Evolutionary conservation across 306 rosid species (phyloP).

Genomic region (Cucurbita ficifolia): DNA sequence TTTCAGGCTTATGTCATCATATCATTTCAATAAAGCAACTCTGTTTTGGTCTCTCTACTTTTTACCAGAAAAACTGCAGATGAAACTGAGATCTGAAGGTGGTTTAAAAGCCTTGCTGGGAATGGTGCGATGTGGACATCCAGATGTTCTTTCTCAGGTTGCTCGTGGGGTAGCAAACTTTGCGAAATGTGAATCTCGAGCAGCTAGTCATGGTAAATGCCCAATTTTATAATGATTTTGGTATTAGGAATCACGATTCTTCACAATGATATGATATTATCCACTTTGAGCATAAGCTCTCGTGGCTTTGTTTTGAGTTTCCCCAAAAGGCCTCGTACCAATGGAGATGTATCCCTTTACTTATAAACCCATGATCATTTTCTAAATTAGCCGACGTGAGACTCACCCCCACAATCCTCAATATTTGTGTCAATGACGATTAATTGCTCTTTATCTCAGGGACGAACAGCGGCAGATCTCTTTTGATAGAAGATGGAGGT

Average conservation of each 20-base stretch:
- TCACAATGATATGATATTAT: too few relatives aligned
- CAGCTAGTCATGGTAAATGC: slow-evolving; percentile 61
- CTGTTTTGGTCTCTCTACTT: slow-evolving; percentile 4
- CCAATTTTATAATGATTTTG: background rate
- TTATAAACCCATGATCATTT: too few relatives aligned
- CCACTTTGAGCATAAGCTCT: too few relatives aligned
- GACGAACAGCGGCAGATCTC: slow-evolving; percentile 49
- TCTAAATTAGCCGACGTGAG: too few relatives aligned
- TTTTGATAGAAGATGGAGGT: slow-evolving; percentile 87
- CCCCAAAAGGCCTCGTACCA: too few relatives aligned
- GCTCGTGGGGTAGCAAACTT: slow-evolving; percentile 97
- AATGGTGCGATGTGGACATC: slow-evolving; percentile 91
- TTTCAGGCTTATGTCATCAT: background rate
- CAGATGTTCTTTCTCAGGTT: slow-evolving; percentile 96
- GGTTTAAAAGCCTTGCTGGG: slow-evolving; percentile 91
- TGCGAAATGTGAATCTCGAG: slow-evolving; percentile 96
- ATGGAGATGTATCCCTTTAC: too few relatives aligned
- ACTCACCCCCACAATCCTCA: too few relatives aligned
- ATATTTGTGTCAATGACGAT: too few relatives aligned
- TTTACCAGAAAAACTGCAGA: slow-evolving; percentile 58
- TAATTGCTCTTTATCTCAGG: slow-evolving; percentile 28
- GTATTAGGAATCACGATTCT: too few relatives aligned
- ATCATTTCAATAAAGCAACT: background rate
- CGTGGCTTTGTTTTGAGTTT: too few relatives aligned
- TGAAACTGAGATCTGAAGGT: slow-evolving; percentile 74